Conservation (phyloP, 1,139 yeast species). For the Protomyces inundatus region DNA sequence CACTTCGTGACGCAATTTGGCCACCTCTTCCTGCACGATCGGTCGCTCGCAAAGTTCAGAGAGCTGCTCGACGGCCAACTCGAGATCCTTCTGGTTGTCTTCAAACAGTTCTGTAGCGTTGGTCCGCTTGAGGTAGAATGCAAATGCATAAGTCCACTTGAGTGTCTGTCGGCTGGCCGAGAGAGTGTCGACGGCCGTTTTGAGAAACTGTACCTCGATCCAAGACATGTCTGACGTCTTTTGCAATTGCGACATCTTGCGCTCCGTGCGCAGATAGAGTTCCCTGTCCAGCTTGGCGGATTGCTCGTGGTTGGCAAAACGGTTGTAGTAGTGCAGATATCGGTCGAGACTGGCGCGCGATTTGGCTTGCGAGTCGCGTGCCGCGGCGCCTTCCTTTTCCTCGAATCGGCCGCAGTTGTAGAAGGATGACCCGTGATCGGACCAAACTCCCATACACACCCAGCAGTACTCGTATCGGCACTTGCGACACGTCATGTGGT, state of each 20-base stretch:
- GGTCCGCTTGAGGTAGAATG: slow-evolving; percentile 57
- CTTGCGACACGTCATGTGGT: slow-evolving; percentile 84
- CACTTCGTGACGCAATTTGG: slow-evolving; percentile 37
- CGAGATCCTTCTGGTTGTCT: slow-evolving; percentile 65
- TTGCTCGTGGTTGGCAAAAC: slow-evolving; percentile 70
- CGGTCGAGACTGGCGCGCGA: slow-evolving; percentile 50
- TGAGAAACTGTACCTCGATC: slow-evolving; percentile 81
- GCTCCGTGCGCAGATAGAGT: slow-evolving; percentile 58
- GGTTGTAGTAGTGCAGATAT: slow-evolving; percentile 70
- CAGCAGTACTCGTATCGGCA: slow-evolving; percentile 85
- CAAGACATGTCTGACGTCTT: slow-evolving; percentile 64
- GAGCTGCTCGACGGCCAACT: slow-evolving; percentile 70
- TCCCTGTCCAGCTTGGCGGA: slow-evolving; percentile 70
- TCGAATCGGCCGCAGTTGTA: slow-evolving; percentile 65
- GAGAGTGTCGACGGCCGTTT: slow-evolving; percentile 62
- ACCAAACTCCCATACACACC: slow-evolving; percentile 83
- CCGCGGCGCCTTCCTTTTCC: slow-evolving; percentile 41
- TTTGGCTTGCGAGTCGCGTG: slow-evolving; percentile 40
- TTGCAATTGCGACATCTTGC: slow-evolving; percentile 61
- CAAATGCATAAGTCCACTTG: slow-evolving; percentile 88
- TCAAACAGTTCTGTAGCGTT: slow-evolving; percentile 54
- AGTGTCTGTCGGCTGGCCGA: slow-evolving; percentile 68
- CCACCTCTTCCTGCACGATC: slow-evolving; percentile 35
- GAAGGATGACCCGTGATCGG: slow-evolving; percentile 57
- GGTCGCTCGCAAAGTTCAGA: slow-evolving; percentile 57